phyloP scores from a whole-genome alignment of 2,329 filamentous ascomycete species.

The Gnomoniopsis sp. region DNA sequence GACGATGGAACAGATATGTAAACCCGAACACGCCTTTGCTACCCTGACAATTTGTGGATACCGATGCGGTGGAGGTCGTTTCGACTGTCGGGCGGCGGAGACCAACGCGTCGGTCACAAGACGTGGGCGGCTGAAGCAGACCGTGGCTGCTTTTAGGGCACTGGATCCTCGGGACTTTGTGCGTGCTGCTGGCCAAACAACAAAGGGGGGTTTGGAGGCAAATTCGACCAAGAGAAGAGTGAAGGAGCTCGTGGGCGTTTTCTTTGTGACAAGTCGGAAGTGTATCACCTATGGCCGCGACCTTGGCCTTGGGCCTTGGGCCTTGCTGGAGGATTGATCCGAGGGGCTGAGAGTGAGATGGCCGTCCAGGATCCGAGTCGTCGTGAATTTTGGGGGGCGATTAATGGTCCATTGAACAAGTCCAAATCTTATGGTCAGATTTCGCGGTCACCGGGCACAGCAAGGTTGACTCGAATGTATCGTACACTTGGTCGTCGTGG shows the following conservation, averaged over 20 bases:
- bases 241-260: background rate
- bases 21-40: background rate
- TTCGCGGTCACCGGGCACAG: too few relatives aligned
- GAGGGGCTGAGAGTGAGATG: too few relatives aligned
- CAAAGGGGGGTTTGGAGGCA: slow-evolving; percentile 1
- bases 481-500: too few relatives aligned
- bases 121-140: slow-evolving; percentile 8
- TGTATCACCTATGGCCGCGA: background rate
- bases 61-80: slow-evolving; percentile 1
- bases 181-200: background rate
- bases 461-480: too few relatives aligned
- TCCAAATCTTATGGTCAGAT: too few relatives aligned
- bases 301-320: background rate
- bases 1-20: background rate
- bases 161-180: background rate
- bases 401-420: too few relatives aligned
- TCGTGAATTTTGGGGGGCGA: too few relatives aligned
- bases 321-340: too few relatives aligned
- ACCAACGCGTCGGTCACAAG: slow-evolving; percentile 8
- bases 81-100: slow-evolving; percentile 9
- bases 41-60: background rate
- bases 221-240: background rate
- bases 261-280: slow-evolving; percentile 2
- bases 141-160: slow-evolving; percentile 1
- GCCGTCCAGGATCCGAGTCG: too few relatives aligned